phyloP scores from a whole-genome alignment of 1,284 basidiomycete genomes.

The Sphagnurus paluster region DNA sequence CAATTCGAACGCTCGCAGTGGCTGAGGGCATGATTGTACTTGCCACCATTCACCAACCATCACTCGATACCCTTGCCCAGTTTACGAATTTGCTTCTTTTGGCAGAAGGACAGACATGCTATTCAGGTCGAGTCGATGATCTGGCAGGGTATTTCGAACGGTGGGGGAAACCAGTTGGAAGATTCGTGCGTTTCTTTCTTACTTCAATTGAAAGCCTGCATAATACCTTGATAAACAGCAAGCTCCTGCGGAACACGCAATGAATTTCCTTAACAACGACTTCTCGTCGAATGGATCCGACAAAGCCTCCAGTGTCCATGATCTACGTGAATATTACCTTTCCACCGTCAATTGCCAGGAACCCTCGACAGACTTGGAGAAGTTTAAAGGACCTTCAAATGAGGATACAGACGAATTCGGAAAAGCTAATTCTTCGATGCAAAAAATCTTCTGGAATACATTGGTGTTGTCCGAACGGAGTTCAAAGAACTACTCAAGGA shows the following conservation, averaged over 20 bases:
- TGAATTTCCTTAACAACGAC: conserved; percentile 45
- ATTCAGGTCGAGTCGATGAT: conserved; percentile 46
- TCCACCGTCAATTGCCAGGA: conserved; percentile 17
- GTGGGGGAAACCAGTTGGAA: conserved; percentile 36
- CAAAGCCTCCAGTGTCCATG: conserved; percentile 20
- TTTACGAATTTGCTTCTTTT: conserved; percentile 62
- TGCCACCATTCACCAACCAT: conserved; percentile 66
- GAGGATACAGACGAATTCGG: conserved; percentile 19
- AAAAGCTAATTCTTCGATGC: conserved; percentile 26
- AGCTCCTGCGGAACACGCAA: conserved; percentile 41
- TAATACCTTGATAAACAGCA: conserved; percentile 20
- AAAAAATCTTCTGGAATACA: conserved; percentile 37
- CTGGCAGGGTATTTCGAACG: conserved; percentile 36
- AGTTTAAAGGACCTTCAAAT: conserved; percentile 1
- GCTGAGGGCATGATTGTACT: conserved; percentile 56
- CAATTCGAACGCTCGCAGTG: conserved; percentile 44
- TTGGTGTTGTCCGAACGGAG: conserved; percentile 36
- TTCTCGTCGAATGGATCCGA: conserved; percentile 31
- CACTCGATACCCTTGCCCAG: conserved; percentile 53
- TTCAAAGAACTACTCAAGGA: conserved; percentile 39
- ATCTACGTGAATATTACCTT: conserved; percentile 35
- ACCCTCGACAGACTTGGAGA: conserved; percentile 4
- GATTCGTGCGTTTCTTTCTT: conserved; percentile 30
- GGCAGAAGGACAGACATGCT: conserved; percentile 45
- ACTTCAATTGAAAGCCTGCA: background rate